phyloP scores from a whole-genome alignment of 2,329 filamentous ascomycete species.

The Teratosphaeria viscida region DNA sequence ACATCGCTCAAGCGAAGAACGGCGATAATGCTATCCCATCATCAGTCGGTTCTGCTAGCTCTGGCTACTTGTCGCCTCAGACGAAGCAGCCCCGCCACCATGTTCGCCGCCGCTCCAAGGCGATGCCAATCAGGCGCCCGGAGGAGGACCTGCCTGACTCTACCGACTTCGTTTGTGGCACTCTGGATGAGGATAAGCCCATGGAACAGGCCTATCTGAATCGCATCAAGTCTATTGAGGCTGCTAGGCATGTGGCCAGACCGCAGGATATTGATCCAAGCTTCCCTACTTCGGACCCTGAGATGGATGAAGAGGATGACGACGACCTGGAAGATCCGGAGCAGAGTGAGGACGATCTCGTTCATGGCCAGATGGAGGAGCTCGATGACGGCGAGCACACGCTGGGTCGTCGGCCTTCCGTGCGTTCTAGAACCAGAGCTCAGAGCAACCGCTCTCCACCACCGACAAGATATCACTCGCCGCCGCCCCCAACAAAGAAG shows the following conservation, averaged over 20 bases:
- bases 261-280: slow-evolving; percentile 98
- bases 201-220: slow-evolving; percentile 90
- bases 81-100: slow-evolving; percentile 6
- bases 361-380: slow-evolving; percentile 46
- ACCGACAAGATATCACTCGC: slow-evolving; percentile 9
- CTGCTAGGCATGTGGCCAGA: slow-evolving; percentile 67
- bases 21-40: slow-evolving; percentile 38
- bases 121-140: slow-evolving; percentile 26
- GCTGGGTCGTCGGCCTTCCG: slow-evolving; percentile 25
- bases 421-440: slow-evolving; percentile 6
- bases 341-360: slow-evolving; percentile 56
- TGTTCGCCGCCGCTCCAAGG: slow-evolving; percentile 21
- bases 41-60: slow-evolving; percentile 43
- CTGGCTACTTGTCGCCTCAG: slow-evolving; percentile 17
- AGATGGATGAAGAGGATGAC: slow-evolving; percentile 68
- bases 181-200: slow-evolving; percentile 86
- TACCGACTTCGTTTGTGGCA: slow-evolving; percentile 98
- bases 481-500: slow-evolving; percentile 30
- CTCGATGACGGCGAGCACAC: slow-evolving; percentile 10
- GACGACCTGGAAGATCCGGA: slow-evolving; percentile 47
- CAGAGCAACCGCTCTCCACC: slow-evolving; percentile 29
- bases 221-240: slow-evolving; percentile 69
- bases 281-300: slow-evolving; percentile 88
- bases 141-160: slow-evolving; percentile 72
- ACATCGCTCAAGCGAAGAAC: slow-evolving; percentile 27